These are phyloP conservation scores for Phytopythium sindhum DNA, from an alignment of 352 stramenopile genomes.

Conservation along the genomic window DNA sequence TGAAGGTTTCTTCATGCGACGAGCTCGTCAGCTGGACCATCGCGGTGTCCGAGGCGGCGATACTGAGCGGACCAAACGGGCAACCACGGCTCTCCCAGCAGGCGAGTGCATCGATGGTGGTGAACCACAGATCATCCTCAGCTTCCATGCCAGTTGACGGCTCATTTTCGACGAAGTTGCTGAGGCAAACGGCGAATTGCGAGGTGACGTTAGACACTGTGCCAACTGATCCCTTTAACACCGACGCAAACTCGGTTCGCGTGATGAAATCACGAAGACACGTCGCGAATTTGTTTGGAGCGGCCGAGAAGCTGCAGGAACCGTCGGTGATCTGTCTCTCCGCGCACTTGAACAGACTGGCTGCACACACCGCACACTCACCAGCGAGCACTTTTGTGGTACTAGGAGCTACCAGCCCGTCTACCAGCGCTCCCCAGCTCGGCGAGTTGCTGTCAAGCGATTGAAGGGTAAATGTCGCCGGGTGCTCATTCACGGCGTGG, in stretches of 20 bases:
- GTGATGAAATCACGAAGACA: neutral
- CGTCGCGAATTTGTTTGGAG: constrained; percentile 1
- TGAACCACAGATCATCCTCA: constrained; percentile 20
- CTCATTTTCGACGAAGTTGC: neutral
- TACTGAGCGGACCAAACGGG: constrained; percentile 18
- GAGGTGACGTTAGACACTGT: neutral
- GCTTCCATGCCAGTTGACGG: neutral
- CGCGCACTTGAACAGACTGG: constrained; percentile 9
- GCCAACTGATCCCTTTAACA: neutral
- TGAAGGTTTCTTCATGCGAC: constrained; percentile 3
- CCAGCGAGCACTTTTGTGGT: constrained; percentile 2
- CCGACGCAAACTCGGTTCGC: neutral
- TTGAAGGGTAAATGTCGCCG: constrained; percentile 9
- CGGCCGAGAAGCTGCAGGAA: constrained; percentile 8
- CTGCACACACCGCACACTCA: constrained; percentile 6
- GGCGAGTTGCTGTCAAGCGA: constrained; percentile 6
- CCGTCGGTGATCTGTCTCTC: constrained; percentile 1
- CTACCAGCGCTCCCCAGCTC: constrained; percentile 4
- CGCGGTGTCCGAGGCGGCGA: neutral
- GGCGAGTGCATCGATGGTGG: constrained; percentile 11
- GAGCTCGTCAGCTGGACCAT: constrained; percentile 16
- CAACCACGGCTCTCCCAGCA: constrained; percentile 19
- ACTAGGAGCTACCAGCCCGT: neutral
- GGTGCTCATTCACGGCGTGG: neutral
- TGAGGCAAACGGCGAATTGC: neutral